Percentiles rank a stretch among this genome's conserved stretches.
These are phyloP conservation scores for Penicillium simplicissimum DNA, from an alignment of 495 filamentous ascomycete species.

Conservation along the genomic window DNA sequence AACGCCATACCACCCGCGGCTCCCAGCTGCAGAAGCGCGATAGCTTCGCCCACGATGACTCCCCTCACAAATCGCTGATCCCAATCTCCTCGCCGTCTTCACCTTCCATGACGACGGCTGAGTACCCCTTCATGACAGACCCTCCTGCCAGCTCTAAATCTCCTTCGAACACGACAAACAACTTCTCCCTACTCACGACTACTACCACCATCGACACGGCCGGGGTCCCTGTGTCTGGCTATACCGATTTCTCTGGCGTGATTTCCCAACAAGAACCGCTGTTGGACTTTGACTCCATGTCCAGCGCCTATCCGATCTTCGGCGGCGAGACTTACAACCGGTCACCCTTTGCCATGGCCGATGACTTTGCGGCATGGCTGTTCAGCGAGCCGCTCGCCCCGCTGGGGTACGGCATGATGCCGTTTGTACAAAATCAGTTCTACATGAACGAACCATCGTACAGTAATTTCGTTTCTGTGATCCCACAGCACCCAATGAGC, in stretches of 20 bases:
- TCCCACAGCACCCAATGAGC: conserved; percentile 76
- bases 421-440: conserved; percentile 41
- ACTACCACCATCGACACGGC: conserved; percentile 30
- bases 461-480: conserved; percentile 37
- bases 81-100: conserved; percentile 24
- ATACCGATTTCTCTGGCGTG: conserved; percentile 27
- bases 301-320: conserved; percentile 79
- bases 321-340: conserved; percentile 77
- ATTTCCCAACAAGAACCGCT: conserved; percentile 24
- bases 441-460: conserved; percentile 45
- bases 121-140: conserved; percentile 24
- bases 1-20: conserved; percentile 93
- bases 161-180: conserved; percentile 15
- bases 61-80: conserved; percentile 18
- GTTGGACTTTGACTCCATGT: conserved; percentile 61
- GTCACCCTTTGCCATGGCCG: conserved; percentile 85
- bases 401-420: conserved; percentile 41
- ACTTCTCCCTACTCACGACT: conserved; percentile 27
- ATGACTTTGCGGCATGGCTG: conserved; percentile 89
- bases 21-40: conserved; percentile 94
- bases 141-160: conserved; percentile 19
- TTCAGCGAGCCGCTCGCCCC: conserved; percentile 67
- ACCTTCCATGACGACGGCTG: conserved; percentile 22
- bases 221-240: conserved; percentile 26
- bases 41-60: conserved; percentile 38